Conservation (phyloP, 2,329 filamentous ascomycete species). For the Trichoderma hamatum region DNA sequence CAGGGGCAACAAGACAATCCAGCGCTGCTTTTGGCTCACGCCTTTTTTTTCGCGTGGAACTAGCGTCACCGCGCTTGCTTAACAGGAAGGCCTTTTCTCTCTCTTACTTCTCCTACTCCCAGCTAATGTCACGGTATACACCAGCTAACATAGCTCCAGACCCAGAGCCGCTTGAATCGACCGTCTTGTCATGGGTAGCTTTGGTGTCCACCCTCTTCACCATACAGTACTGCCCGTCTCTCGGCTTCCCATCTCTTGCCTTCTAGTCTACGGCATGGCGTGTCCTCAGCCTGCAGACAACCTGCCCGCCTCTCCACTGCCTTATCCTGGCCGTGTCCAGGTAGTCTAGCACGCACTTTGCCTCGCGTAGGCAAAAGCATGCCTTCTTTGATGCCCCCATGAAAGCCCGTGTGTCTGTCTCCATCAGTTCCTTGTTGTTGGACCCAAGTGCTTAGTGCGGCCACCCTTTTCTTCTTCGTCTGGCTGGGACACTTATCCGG, state of each 20-base stretch:
- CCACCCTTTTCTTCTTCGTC: constrained; percentile 31
- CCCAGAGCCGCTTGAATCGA: constrained; percentile 15
- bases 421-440: constrained; percentile 29
- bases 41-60: constrained; percentile 26
- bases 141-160: constrained; percentile 15
- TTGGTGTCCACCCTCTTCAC: neutral
- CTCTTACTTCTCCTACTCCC: neutral
- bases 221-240: neutral
- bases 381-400: constrained; percentile 18
- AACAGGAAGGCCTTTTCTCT: neutral
- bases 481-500: constrained; percentile 36
- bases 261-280: constrained; percentile 30
- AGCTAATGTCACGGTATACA: neutral
- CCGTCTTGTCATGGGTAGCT: constrained; percentile 6
- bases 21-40: constrained; percentile 34
- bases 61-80: constrained; percentile 41
- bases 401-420: constrained; percentile 20
- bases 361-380: constrained; percentile 20
- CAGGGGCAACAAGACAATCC: constrained; percentile 29
- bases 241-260: neutral
- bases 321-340: constrained; percentile 17
- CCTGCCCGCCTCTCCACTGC: constrained; percentile 29
- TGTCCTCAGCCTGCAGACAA: constrained; percentile 28
- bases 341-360: constrained; percentile 17
- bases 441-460: constrained; percentile 37